Evolutionary conservation across 768 basidiomycete species (phyloP), one percentile per base, ranked within the genome.

Genomic region (Mycena leptocephala): DNA sequence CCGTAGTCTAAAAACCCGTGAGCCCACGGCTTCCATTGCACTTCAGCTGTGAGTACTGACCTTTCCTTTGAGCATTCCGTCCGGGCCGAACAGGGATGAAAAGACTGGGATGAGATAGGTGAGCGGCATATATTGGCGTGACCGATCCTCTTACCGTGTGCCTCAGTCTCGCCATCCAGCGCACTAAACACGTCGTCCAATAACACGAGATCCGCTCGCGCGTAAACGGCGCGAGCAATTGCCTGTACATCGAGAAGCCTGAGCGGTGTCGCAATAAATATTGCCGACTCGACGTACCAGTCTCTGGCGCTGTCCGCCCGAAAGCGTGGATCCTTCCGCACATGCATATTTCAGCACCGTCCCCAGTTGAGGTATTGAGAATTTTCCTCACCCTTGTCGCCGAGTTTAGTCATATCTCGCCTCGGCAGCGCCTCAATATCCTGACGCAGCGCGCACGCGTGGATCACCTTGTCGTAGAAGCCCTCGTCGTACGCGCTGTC

Each of bases 111-210:
- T 5, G 26, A 28, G 63, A 5, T 71, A 7, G 65, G 30, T 8
- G 20, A 46, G n/a, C 3, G 20, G n/a, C 16, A 14, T 39, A 10
- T 9, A 28, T 11, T 10, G 24, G 14, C 8, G 26, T 22, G 7
- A 48, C 9, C 20, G 7, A 13, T 18, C 10, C 22, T 8, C 56
- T 24, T 28, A 76, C 75, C 75, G 16, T 75, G 74, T 8, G 69
- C 74, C 41, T 70, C 74, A 8, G 72, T 73, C 64, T 73, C 72
- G 37, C 72, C 72, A 56, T 75, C 74, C 41, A 76, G 24, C n/a
- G 74, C 74, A 22, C 74, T 76, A 24, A 76, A 71, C 61, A 76
- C 74, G 32, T 76, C 74, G 30, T 76, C 74, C 69, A 76, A 20
- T 55, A 76, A 51, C 5, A 76, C 24, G 2, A 76, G 63, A 66